A percentile compares a stretch with the other conserved stretches of the same genome.
These are phyloP conservation scores for Citrus cavaleriei DNA, from an alignment of 345 rosid genomes.

Conservation along the genomic window DNA sequence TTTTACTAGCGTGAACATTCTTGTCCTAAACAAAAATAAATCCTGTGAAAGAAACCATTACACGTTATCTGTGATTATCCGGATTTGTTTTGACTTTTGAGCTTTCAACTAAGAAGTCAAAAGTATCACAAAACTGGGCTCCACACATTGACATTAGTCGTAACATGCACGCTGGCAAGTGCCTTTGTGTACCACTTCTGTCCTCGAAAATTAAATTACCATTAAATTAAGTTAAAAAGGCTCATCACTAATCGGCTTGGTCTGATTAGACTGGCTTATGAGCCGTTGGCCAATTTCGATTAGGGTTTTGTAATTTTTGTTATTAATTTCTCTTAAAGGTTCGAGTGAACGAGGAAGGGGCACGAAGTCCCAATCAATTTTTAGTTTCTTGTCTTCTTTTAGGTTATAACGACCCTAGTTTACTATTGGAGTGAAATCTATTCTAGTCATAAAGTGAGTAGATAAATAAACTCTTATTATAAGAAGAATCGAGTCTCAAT, in stretches of 20 bases:
- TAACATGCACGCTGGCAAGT: not conserved
- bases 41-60: not conserved
- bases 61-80: not conserved
- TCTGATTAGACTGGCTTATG: no score
- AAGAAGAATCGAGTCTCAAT: fast-evolving
- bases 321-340: no score
- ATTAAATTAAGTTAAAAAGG: no score
- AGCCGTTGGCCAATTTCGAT: not conserved
- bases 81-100: not conserved
- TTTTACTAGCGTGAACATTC: not conserved
- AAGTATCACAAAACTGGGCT: not conserved
- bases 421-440: no score
- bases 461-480: no score
- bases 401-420: no score
- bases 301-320: no score
- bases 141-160: not conserved
- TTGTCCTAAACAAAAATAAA: no score
- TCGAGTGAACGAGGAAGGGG: no score
- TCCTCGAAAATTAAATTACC: no score
- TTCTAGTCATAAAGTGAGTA: fast-evolving
- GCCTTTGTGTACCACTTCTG: not conserved
- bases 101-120: not conserved
- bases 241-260: not conserved
- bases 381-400: no score
- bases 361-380: no score